Evolutionary conservation across 2,329 filamentous ascomycete genomes (phyloP).

Genomic region (Apiospora hydei): DNA sequence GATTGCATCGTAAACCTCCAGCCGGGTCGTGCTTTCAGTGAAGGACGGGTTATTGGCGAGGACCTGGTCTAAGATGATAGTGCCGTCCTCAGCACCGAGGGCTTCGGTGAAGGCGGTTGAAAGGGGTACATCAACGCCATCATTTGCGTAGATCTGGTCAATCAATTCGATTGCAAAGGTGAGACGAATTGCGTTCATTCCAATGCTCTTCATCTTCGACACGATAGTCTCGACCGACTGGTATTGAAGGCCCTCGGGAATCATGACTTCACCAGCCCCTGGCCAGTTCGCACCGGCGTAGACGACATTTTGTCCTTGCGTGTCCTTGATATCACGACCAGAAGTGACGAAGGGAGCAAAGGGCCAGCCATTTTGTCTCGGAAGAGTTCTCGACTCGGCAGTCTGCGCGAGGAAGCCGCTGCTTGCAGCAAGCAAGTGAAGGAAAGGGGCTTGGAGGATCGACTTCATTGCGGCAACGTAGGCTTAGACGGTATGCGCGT

Average conservation of each 20-base stretch:
- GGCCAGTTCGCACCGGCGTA: constrained; percentile 69
- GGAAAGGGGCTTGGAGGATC: constrained; percentile 26
- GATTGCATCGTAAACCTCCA: constrained; percentile 65
- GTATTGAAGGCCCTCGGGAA: constrained; percentile 70
- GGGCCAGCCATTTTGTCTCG: constrained; percentile 36
- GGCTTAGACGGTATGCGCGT: neutral
- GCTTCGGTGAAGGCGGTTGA: constrained; percentile 52
- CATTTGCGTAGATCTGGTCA: constrained; percentile 62
- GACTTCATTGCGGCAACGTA: constrained; percentile 11
- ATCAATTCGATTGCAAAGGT: constrained; percentile 71
- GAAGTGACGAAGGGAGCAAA: constrained; percentile 46
- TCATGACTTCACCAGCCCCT: constrained; percentile 65
- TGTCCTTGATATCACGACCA: constrained; percentile 53
- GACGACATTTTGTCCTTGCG: constrained; percentile 51
- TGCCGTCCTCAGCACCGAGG: constrained; percentile 60
- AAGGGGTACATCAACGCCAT: constrained; percentile 54
- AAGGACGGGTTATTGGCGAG: constrained; percentile 65
- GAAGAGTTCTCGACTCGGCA: constrained; percentile 27
- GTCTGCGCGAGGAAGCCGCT: constrained; percentile 30
- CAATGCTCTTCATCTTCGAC: constrained; percentile 61
- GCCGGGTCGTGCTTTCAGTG: constrained; percentile 54
- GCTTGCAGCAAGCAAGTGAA: constrained; percentile 37
- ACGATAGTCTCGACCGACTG: constrained; percentile 64
- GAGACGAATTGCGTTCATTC: constrained; percentile 70
- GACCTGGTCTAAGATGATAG: constrained; percentile 56